phyloP scores from a whole-genome alignment of 2,329 filamentous ascomycete genomes.

The Sporothrix brasiliensis region DNA sequence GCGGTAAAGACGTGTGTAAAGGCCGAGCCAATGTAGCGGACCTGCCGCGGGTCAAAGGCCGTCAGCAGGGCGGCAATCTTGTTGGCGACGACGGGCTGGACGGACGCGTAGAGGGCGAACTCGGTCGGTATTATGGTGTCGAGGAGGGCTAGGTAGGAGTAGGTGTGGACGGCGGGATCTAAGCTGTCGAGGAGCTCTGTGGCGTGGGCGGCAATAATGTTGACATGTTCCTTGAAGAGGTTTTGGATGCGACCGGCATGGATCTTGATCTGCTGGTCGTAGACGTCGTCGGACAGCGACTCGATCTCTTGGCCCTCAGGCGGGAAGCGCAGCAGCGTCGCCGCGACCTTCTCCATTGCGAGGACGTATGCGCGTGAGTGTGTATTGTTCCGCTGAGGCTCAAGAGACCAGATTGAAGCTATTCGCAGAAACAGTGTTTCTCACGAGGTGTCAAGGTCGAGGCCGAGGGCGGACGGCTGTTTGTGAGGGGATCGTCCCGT shows the following conservation, averaged over 20 bases:
- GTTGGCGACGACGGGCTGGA: slow-evolving; percentile 46
- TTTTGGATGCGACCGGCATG: slow-evolving; percentile 48
- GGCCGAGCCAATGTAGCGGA: slow-evolving; percentile 53
- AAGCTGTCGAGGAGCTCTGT: slow-evolving; percentile 51
- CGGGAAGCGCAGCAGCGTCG: slow-evolving; percentile 50
- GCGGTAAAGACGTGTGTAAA: slow-evolving; percentile 52
- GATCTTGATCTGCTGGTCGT: slow-evolving; percentile 46
- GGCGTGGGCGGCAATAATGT: slow-evolving; percentile 44
- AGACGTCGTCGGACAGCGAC: slow-evolving; percentile 42
- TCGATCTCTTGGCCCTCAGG: slow-evolving; percentile 38
- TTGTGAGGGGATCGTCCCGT: background rate
- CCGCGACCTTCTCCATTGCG: slow-evolving; percentile 46
- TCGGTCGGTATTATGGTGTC: slow-evolving; percentile 44
- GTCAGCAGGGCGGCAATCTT: slow-evolving; percentile 51
- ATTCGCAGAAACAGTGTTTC: background rate
- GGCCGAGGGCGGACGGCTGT: background rate
- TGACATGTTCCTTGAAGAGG: slow-evolving; percentile 44
- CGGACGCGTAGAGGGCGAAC: slow-evolving; percentile 39
- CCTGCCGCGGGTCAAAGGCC: slow-evolving; percentile 55
- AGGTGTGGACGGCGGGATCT: slow-evolving; percentile 53
- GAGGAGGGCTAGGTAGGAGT: slow-evolving; percentile 56
- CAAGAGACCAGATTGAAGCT: background rate
- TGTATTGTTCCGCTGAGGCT: background rate
- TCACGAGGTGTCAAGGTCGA: background rate
- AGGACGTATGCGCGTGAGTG: background rate